Percentiles rank a stretch among this genome's conserved stretches.
Conservation (phyloP, 1,284 basidiomycete genomes). For the Somion occarium region DNA sequence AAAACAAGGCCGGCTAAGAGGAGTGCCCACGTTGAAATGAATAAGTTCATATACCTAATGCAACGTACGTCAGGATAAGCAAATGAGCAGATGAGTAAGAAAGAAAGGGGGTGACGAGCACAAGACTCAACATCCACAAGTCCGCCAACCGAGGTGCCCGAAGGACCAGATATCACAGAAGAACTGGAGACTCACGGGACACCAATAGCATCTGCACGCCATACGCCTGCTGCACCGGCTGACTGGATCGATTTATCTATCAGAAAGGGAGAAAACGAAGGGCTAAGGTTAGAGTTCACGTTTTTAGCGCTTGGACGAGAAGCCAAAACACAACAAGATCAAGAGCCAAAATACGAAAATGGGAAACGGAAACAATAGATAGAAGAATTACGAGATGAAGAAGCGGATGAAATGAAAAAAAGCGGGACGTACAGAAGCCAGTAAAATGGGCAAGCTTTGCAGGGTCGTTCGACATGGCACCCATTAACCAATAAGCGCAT, state of each 20-base stretch:
- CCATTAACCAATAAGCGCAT: slow-evolving; percentile 52
- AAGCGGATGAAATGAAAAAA: not conserved
- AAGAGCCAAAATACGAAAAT: not conserved
- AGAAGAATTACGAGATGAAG: not conserved
- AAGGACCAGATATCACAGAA: slow-evolving; percentile 9
- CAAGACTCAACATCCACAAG: not conserved
- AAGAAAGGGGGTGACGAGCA: not conserved
- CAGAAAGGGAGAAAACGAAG: not conserved
- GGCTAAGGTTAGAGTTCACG: not conserved
- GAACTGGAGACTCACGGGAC: slow-evolving; percentile 27
- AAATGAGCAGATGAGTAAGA: not conserved
- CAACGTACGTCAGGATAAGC: not conserved
- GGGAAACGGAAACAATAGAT: slow-evolving; percentile 2
- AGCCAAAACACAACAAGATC: slow-evolving; percentile 8
- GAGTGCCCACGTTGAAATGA: slow-evolving; percentile 39
- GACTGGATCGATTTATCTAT: slow-evolving; percentile 41
- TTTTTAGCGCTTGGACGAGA: not conserved
- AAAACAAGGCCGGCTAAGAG: slow-evolving; percentile 37
- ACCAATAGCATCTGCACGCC: slow-evolving; percentile 38
- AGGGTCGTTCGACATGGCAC: slow-evolving; percentile 43
- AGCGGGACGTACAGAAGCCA: slow-evolving; percentile 36
- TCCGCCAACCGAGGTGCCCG: not conserved
- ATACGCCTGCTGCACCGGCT: slow-evolving; percentile 39
- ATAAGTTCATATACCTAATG: slow-evolving; percentile 37
- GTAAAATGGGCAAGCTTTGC: slow-evolving; percentile 42